Conservation (phyloP, 2,329 filamentous ascomycete genomes). For the Drechmeria coniospora region DNA sequence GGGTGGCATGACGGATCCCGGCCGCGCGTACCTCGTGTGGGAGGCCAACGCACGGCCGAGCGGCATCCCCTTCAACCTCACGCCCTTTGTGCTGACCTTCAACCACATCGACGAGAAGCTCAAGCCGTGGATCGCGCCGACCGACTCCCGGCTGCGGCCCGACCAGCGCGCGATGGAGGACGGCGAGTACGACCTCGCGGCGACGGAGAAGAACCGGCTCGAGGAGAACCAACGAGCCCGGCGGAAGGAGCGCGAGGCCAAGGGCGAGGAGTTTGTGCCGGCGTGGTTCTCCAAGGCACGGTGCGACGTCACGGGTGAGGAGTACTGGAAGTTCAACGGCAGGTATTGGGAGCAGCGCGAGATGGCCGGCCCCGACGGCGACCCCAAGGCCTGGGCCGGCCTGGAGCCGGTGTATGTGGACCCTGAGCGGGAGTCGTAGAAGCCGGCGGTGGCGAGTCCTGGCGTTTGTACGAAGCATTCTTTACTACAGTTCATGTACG, state of each 20-base stretch:
- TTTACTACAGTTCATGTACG: too few species aligned
- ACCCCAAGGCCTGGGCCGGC: constrained; percentile 46
- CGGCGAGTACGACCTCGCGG: constrained; percentile 88
- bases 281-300: constrained; percentile 67
- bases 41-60: constrained; percentile 67
- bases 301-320: constrained; percentile 70
- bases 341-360: constrained; percentile 73
- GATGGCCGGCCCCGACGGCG: constrained; percentile 44
- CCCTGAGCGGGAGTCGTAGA: constrained; percentile 4
- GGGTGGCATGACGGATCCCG: constrained; percentile 46
- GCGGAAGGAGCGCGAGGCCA: constrained; percentile 55
- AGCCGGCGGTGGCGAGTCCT: too few species aligned
- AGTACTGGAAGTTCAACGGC: constrained; percentile 79
- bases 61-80: constrained; percentile 91
- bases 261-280: constrained; percentile 67
- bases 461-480: too few species aligned
- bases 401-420: constrained; percentile 60
- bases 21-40: constrained; percentile 81
- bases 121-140: constrained; percentile 64
- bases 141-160: constrained; percentile 80
- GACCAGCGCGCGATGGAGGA: constrained; percentile 98
- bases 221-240: constrained; percentile 81
- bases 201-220: constrained; percentile 82
- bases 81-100: constrained; percentile 85
- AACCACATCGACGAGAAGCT: constrained; percentile 86